A percentile compares a stretch with the other conserved stretches of the same genome.
Conservation (phyloP, 805 yeast species). For the Monosporozyma solicola region DNA sequence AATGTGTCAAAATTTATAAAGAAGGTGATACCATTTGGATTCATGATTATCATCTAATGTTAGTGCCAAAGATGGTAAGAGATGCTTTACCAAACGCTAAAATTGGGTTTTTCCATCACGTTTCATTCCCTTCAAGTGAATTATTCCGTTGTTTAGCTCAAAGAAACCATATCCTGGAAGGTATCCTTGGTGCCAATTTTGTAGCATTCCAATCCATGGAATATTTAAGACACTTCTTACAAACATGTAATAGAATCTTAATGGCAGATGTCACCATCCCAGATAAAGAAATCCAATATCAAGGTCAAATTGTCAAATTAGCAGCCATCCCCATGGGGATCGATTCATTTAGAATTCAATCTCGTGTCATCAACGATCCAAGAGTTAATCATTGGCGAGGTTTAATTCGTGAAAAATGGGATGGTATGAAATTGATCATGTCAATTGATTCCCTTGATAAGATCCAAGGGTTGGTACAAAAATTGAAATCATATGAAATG, state of each 20-base stretch:
- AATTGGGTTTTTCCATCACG: conserved; percentile 87
- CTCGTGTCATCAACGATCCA: conserved; percentile 37
- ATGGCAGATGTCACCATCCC: conserved; percentile 62
- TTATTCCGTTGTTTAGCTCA: conserved; percentile 91
- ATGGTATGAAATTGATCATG: conserved; percentile 56
- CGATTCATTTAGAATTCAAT: conserved; percentile 50
- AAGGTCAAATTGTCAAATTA: conserved; percentile 48
- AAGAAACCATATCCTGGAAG: conserved; percentile 63
- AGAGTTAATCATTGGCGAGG: conserved; percentile 57
- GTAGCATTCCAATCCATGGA: conserved; percentile 88
- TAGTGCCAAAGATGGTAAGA: conserved; percentile 79
- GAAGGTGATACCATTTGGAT: conserved; percentile 80
- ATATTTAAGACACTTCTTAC: conserved; percentile 86
- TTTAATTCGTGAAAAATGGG: conserved; percentile 74
- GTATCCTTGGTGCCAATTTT: conserved; percentile 82
- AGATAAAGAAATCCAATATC: conserved; percentile 43
- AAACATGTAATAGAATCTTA: conserved; percentile 76
- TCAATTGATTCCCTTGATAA: conserved; percentile 83
- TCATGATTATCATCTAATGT: conserved; percentile 85
- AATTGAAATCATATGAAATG: conserved; percentile 75
- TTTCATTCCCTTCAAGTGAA: conserved; percentile 91
- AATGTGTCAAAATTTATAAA: conserved; percentile 55
- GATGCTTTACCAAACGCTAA: conserved; percentile 68
- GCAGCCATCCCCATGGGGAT: conserved; percentile 73
- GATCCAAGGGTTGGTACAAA: conserved; percentile 81